Conservation (phyloP, 140 eudicot species). For the Cichorium intybus region DNA sequence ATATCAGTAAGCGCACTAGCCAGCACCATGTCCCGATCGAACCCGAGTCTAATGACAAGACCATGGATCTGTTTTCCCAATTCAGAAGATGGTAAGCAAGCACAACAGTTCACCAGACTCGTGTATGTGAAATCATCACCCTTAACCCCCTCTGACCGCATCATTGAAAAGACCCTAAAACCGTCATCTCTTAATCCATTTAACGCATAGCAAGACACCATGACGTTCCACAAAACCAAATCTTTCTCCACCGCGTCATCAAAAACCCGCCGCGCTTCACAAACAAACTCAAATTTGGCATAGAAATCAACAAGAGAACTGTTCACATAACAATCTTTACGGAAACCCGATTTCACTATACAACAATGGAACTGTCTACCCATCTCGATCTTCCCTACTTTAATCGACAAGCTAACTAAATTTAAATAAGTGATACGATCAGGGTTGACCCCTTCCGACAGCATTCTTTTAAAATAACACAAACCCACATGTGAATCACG, state of each 20-base stretch:
- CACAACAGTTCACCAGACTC: conserved; percentile 48
- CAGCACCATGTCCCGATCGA: conserved; percentile 46
- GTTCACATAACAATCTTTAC: conserved; percentile 43
- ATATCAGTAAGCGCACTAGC: conserved; percentile 58
- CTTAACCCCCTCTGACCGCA: conserved; percentile 43
- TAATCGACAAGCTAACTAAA: conserved; percentile 37
- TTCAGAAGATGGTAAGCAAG: conserved; percentile 22
- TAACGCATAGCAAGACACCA: conserved; percentile 54
- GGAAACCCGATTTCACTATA: conserved; percentile 43
- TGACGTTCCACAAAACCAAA: conserved; percentile 74
- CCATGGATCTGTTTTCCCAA: conserved; percentile 56
- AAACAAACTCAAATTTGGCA: conserved; percentile 52
- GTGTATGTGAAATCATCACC: conserved; percentile 62
- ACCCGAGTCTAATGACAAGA: conserved; percentile 35
- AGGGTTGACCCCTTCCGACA: conserved; percentile 37
- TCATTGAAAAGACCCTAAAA: conserved; percentile 38
- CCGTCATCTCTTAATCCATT: conserved; percentile 46
- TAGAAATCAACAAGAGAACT: conserved; percentile 52
- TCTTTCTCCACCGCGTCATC: conserved; percentile 40
- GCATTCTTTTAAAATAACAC: conserved; percentile 50
- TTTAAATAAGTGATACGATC: conserved; percentile 47
- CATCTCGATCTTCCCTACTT: conserved; percentile 22
- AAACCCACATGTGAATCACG: conserved; percentile 38
- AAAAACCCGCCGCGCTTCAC: conserved; percentile 43
- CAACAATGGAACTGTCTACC: conserved; percentile 53